Conservation (phyloP, 2,329 filamentous ascomycete species). For the Nemania sp. region DNA sequence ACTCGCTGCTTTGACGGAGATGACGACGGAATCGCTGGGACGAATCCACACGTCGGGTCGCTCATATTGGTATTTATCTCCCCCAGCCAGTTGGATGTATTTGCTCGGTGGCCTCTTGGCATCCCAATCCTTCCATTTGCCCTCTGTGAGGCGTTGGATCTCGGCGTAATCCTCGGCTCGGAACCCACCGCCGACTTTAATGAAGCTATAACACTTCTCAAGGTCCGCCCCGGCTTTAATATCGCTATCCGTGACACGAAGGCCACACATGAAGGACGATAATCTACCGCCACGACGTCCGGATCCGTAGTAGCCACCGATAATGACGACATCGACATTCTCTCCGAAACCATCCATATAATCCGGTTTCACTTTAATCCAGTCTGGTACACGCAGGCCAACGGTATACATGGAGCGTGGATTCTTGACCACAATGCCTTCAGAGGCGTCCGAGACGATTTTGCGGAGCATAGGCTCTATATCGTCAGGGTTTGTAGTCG, state of each 20-base stretch:
- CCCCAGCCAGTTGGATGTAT: constrained; percentile 85
- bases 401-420: constrained; percentile 87
- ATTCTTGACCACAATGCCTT: constrained; percentile 94
- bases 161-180: constrained; percentile 85
- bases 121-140: constrained; percentile 93
- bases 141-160: constrained; percentile 85
- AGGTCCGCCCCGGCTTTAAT: constrained; percentile 69
- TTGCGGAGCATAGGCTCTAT: constrained; percentile 84
- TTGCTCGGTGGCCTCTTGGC: constrained; percentile 77
- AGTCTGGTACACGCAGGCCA: constrained; percentile 92
- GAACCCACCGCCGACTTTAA: constrained; percentile 97
- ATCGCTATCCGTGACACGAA: constrained; percentile 79
- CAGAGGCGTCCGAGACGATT: constrained; percentile 87
- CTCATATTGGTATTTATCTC: constrained; percentile 77
- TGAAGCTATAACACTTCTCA: constrained; percentile 92
- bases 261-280: constrained; percentile 90
- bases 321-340: constrained; percentile 86
- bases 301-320: constrained; percentile 93
- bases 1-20: constrained; percentile 89
- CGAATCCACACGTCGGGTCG: constrained; percentile 93
- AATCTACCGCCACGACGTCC: constrained; percentile 85
- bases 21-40: constrained; percentile 85
- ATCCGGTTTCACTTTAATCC: constrained; percentile 98
- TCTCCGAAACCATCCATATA: constrained; percentile 98
- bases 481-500: constrained; percentile 74